phyloP scores from a whole-genome alignment of 2,329 filamentous ascomycete genomes.

The Chrysoporthe austroafricana region DNA sequence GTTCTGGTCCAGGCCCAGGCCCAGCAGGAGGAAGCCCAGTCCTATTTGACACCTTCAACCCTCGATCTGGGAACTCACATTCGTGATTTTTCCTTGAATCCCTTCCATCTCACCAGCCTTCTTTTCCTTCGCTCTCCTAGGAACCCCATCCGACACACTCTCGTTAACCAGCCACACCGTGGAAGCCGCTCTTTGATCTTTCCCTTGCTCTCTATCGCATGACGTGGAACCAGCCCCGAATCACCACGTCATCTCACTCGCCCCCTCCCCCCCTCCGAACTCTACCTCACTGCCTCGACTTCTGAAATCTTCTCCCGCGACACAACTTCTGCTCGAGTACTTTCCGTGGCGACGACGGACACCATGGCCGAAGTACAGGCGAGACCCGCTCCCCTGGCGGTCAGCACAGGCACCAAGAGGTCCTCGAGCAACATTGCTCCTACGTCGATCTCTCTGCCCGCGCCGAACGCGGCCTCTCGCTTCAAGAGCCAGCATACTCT shows the following conservation, averaged over 20 bases:
- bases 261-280: background rate
- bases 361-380: constrained; percentile 35
- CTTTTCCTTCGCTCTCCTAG: constrained; percentile 9
- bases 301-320: background rate
- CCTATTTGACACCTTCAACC: constrained; percentile 16
- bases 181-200: constrained; percentile 18
- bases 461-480: constrained; percentile 36
- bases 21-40: constrained; percentile 20
- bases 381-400: constrained; percentile 31
- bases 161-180: constrained; percentile 17
- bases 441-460: constrained; percentile 35
- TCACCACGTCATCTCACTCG: background rate
- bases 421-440: constrained; percentile 29
- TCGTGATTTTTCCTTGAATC: constrained; percentile 10
- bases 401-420: constrained; percentile 28
- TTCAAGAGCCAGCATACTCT: constrained; percentile 52
- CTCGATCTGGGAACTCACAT: constrained; percentile 1
- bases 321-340: background rate
- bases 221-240: constrained; percentile 8
- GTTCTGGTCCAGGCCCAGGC: constrained; percentile 23
- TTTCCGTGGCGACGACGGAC: background rate
- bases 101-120: constrained; percentile 14
- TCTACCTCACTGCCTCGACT: background rate
- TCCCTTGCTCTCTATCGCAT: constrained; percentile 6
- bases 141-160: constrained; percentile 10